Conservation (phyloP, 495 filamentous ascomycete genomes). For the Aspergillus conjunctus region DNA sequence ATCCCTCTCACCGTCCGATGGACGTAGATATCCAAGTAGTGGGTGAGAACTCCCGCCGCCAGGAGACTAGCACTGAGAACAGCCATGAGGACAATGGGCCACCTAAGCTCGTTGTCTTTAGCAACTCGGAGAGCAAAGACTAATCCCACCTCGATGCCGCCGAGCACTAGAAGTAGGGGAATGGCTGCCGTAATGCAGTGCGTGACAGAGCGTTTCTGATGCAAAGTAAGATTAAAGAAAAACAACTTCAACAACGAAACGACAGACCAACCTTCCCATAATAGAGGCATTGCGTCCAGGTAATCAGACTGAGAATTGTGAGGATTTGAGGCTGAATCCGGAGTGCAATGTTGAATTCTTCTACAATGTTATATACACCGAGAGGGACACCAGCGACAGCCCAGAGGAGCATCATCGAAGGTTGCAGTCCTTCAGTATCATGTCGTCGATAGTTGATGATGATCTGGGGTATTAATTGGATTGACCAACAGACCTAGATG, state of each 20-base stretch:
- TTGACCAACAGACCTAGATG: slow-evolving; percentile 1
- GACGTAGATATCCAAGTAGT: slow-evolving; percentile 62
- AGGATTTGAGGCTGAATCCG: slow-evolving; percentile 64
- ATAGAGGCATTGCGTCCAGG: slow-evolving; percentile 66
- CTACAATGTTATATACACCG: slow-evolving; percentile 65
- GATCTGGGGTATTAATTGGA: slow-evolving; percentile 66
- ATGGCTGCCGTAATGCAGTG: slow-evolving; percentile 45
- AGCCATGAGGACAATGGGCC: slow-evolving; percentile 63
- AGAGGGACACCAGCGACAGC: slow-evolving; percentile 64
- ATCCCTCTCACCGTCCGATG: slow-evolving; percentile 64
- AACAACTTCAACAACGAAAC: slow-evolving; percentile 9
- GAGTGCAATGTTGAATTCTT: slow-evolving; percentile 61
- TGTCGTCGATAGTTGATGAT: slow-evolving; percentile 64
- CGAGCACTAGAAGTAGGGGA: slow-evolving; percentile 44
- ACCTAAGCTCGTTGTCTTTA: slow-evolving; percentile 36
- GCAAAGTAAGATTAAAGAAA: background rate
- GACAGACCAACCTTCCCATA: slow-evolving; percentile 50
- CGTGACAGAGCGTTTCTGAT: slow-evolving; percentile 46
- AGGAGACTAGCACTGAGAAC: slow-evolving; percentile 59
- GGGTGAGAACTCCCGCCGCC: slow-evolving; percentile 53
- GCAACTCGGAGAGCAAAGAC: slow-evolving; percentile 54
- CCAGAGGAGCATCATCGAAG: slow-evolving; percentile 70
- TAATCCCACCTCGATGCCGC: slow-evolving; percentile 52
- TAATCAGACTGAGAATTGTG: slow-evolving; percentile 60
- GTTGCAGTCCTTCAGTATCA: slow-evolving; percentile 59